Evolutionary conservation across 2,329 filamentous ascomycete genomes (phyloP).

Genomic region (Zymoseptoria tritici): DNA sequence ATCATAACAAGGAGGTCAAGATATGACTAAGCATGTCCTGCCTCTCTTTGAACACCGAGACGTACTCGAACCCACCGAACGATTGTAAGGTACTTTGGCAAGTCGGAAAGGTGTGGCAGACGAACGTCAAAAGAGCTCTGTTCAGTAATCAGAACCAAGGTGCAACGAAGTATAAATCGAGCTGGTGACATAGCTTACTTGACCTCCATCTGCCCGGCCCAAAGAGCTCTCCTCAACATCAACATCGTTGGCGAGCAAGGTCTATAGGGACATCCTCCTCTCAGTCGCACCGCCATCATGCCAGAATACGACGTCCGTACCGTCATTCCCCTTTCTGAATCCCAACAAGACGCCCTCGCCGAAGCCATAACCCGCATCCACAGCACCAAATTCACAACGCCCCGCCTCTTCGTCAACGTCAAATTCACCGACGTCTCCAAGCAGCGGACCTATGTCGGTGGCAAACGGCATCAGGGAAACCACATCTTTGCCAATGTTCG

Average conservation of each 20-base stretch:
- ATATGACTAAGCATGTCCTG: too few species aligned
- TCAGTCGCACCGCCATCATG: constrained; percentile 26
- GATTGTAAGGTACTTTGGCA: too few species aligned
- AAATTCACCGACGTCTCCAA: constrained; percentile 28
- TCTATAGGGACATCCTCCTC: neutral
- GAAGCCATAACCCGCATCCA: constrained; percentile 36
- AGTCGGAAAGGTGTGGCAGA: too few species aligned
- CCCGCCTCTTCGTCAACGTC: constrained; percentile 40
- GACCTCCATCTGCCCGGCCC: neutral
- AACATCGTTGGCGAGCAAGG: neutral
- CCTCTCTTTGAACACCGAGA: too few species aligned
- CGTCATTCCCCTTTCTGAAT: constrained; percentile 24
- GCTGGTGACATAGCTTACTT: neutral
- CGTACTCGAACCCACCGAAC: too few species aligned
- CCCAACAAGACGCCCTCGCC: constrained; percentile 36
- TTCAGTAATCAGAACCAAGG: too few species aligned
- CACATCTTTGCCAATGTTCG: constrained; percentile 32
- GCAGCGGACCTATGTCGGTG: constrained; percentile 29
- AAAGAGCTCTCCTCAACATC: neutral
- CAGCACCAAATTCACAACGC: constrained; percentile 35
- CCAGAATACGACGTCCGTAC: constrained; percentile 41
- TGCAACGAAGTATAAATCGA: too few species aligned
- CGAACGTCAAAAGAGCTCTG: too few species aligned
- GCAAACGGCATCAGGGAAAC: constrained; percentile 28
- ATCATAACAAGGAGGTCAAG: too few species aligned